These are phyloP conservation scores for Talaromyces wortmannii DNA, from an alignment of 495 filamentous ascomycete genomes.

Conservation along the genomic window DNA sequence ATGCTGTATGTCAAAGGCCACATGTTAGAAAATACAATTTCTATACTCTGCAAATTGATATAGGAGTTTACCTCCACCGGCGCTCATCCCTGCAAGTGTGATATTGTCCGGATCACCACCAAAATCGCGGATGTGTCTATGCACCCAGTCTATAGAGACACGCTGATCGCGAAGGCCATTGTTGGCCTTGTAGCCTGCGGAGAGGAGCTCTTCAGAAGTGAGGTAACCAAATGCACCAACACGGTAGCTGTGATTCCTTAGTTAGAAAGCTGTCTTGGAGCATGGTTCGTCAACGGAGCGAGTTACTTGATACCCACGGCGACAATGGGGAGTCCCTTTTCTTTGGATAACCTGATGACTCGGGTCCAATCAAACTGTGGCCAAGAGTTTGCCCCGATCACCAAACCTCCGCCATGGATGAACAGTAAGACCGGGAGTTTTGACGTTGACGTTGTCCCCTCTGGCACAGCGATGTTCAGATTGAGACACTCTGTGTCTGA, in stretches of 20 bases:
- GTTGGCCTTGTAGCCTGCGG: conserved; percentile 23
- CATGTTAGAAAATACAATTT: conserved; percentile 10
- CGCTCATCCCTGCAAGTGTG: conserved; percentile 58
- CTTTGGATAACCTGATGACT: conserved; percentile 30
- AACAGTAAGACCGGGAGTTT: conserved; percentile 38
- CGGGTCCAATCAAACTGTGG: conserved; percentile 31
- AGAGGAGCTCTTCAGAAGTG: conserved; percentile 28
- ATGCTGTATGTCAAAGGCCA: background rate
- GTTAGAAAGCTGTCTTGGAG: background rate
- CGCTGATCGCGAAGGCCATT: conserved; percentile 29
- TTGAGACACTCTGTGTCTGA: conserved; percentile 36
- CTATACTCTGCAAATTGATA: background rate
- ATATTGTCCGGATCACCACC: conserved; percentile 63
- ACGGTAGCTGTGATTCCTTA: conserved; percentile 24
- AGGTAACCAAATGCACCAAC: conserved; percentile 45
- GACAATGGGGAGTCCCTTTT: conserved; percentile 31
- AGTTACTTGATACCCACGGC: conserved; percentile 39
- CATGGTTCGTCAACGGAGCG: too few species aligned
- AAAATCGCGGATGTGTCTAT: conserved; percentile 38
- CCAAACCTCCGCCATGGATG: conserved; percentile 38
- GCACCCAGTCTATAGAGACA: conserved; percentile 26
- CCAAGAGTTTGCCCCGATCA: conserved; percentile 29
- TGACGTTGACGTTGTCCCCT: conserved; percentile 14
- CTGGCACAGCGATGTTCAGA: conserved; percentile 33
- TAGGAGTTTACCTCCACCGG: conserved; percentile 43